A percentile compares a stretch with the other conserved stretches of the same genome.
phyloP scores from a whole-genome alignment of 805 yeast genomes.

The Komagataella phaffii region DNA sequence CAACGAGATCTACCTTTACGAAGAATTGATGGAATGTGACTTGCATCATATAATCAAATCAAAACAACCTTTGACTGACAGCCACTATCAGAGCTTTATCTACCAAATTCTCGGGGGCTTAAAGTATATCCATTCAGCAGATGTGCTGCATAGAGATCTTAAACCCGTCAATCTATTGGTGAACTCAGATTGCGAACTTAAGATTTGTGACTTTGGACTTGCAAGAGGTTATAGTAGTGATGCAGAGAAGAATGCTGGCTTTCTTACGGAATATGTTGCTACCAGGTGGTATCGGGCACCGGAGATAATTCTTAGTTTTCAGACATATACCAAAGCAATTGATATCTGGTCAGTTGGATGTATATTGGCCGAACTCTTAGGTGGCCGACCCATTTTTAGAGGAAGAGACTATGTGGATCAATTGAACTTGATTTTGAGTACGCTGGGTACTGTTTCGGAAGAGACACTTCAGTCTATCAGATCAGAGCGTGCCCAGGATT shows the following conservation, averaged over 20 bases:
- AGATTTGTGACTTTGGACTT: conserved; percentile 88
- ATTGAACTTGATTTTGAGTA: conserved; percentile 68
- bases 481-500: conserved; percentile 78
- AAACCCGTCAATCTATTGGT: conserved; percentile 81
- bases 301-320: conserved; percentile 90
- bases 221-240: conserved; percentile 55
- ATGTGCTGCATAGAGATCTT: conserved; percentile 84
- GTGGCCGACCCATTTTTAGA: conserved; percentile 82
- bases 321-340: conserved; percentile 86
- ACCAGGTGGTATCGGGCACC: conserved; percentile 98
- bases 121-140: conserved; percentile 83
- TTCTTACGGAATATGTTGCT: conserved; percentile 95
- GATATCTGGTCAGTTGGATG: conserved; percentile 98
- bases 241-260: conserved; percentile 56
- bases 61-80: conserved; percentile 66
- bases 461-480: conserved; percentile 67
- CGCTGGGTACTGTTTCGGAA: conserved; percentile 77
- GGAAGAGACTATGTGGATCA: conserved; percentile 93
- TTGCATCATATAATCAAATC: conserved; percentile 69
- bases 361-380: conserved; percentile 79
- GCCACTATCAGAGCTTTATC: conserved; percentile 85
- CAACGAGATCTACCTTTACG: conserved; percentile 79
- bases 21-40: conserved; percentile 84
- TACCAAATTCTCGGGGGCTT: conserved; percentile 86
- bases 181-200: conserved; percentile 87